Base-by-base conservation (phyloP, 2,329 filamentous ascomycete species). In the Cordyceps fumosorosea region DNA sequence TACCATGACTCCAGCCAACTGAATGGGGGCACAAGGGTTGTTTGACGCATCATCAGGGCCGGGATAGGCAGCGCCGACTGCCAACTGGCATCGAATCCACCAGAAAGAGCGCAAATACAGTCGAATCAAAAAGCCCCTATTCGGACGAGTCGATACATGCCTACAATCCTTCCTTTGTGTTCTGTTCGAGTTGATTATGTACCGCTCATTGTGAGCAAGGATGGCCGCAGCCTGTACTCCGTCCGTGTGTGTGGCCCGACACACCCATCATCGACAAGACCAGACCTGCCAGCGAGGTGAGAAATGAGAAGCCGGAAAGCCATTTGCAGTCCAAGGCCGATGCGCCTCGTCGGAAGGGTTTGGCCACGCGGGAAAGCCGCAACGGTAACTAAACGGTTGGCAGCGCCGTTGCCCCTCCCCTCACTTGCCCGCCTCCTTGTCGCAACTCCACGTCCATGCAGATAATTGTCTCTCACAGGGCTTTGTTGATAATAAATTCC, bases 381-480 rank as follows among this genome's bases (percentile, higher is more conserved):
- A 45, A 45, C 48, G 42, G 44, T 40, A 29, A 29, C 29, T 6
- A 5, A 22, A 14, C 5, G 20, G 22, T 26, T 48, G 11, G 45
- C 45, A 26, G 16, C 44, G 16, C 16, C 47, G 48, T 26, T 45
- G 48, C 40, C 24, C 1, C n/a, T 7, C 47, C 37, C 48, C 57
- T 60, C 57, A 11, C 44, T 44, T 10, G 20, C 34, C 18, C 34
- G 47, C 22, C 56, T 59, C 56, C 47, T 51, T 42, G 58, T 32
- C 58, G 20, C 51, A 55, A 37, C 58, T 60, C 40, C 50, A 48
- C 40, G 57, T n/a, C 24, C 57, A 53, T 45, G 57, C 57, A 60
- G 48, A 34, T 44, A 16, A 37, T 60, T 60, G 51, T 48, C 51
- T 60, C 42, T 60, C 47, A 11, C 26, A 52, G 2, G 34, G 6